phyloP scores from a whole-genome alignment of 495 filamentous ascomycete species.

The Collariella sp. region DNA sequence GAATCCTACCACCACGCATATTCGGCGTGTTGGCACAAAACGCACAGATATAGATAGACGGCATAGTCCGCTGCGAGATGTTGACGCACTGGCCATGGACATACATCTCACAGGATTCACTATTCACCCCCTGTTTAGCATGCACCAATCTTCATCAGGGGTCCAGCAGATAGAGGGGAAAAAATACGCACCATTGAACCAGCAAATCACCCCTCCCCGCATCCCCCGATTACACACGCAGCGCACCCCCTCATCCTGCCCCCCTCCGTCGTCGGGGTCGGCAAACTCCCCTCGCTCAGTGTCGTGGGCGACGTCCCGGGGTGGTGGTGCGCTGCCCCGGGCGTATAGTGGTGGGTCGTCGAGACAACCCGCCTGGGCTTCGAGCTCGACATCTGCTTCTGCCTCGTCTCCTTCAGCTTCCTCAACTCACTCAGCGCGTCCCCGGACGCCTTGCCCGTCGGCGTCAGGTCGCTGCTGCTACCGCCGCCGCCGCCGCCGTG shows the following conservation, averaged over 20 bases:
- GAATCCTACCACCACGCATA: slow-evolving; percentile 54
- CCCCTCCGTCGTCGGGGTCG: slow-evolving; percentile 59
- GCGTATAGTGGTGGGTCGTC: slow-evolving; percentile 11
- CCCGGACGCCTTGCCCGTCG: slow-evolving; percentile 24
- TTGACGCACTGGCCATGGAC: slow-evolving; percentile 73
- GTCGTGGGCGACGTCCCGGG: slow-evolving; percentile 41
- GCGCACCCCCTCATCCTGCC: slow-evolving; percentile 56
- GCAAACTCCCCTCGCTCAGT: no score
- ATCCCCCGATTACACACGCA: slow-evolving; percentile 59
- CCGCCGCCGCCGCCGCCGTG: no score
- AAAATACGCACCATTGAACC: slow-evolving; percentile 66
- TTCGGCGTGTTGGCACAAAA: slow-evolving; percentile 71
- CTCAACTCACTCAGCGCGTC: slow-evolving; percentile 56
- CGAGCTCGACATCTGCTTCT: slow-evolving; percentile 38
- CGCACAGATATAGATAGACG: slow-evolving; percentile 69
- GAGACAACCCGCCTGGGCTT: slow-evolving; percentile 19
- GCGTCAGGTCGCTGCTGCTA: slow-evolving; percentile 26
- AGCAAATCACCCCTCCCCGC: slow-evolving; percentile 55
- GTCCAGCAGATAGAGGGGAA: no score
- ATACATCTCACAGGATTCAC: slow-evolving; percentile 82
- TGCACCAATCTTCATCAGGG: background rate
- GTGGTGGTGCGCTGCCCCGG: no score
- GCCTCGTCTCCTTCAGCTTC: slow-evolving; percentile 60
- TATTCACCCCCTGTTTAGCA: slow-evolving; percentile 24
- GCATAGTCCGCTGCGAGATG: slow-evolving; percentile 54